Conservation (phyloP, 2,329 filamentous ascomycete genomes). For the Arachnomyces sp. region DNA sequence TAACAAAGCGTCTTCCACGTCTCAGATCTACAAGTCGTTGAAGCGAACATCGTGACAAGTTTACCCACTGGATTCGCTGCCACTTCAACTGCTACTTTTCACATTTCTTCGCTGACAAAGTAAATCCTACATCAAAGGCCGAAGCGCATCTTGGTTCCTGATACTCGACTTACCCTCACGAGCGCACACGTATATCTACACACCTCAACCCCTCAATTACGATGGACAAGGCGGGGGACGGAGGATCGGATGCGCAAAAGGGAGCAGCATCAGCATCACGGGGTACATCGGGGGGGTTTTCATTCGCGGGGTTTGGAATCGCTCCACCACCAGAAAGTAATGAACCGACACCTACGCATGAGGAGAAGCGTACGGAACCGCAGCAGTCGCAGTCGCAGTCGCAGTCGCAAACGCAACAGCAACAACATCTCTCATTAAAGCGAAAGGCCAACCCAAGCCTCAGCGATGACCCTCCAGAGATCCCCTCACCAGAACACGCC, state of each 20-base stretch:
- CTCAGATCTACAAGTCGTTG: too few species aligned
- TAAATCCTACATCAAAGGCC: too few species aligned
- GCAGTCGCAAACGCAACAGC: constrained; percentile 10
- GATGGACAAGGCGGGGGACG: not conserved
- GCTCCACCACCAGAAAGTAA: constrained; percentile 7
- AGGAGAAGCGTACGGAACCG: too few species aligned
- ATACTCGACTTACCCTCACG: too few species aligned
- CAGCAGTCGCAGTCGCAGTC: constrained; percentile 7
- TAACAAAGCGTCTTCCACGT: too few species aligned
- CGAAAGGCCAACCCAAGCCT: constrained; percentile 34
- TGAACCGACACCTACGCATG: constrained; percentile 4
- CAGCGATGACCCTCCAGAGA: constrained; percentile 53
- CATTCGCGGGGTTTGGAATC: constrained; percentile 11
- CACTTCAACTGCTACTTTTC: too few species aligned
- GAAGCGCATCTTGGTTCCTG: too few species aligned
- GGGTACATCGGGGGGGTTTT: constrained; percentile 5
- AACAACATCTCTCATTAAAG: constrained; percentile 25
- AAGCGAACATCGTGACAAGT: too few species aligned
- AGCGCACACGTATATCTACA: too few species aligned
- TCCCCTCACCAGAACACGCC: constrained; percentile 48
- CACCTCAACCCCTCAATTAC: not conserved
- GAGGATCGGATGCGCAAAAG: not conserved
- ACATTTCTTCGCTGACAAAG: too few species aligned
- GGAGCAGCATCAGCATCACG: constrained; percentile 3
- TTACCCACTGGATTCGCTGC: too few species aligned